Percentiles rank a stretch among this genome's conserved stretches.
Evolutionary conservation across 768 basidiomycete species (phyloP).

Genomic region (Psilocybe sp.): DNA sequence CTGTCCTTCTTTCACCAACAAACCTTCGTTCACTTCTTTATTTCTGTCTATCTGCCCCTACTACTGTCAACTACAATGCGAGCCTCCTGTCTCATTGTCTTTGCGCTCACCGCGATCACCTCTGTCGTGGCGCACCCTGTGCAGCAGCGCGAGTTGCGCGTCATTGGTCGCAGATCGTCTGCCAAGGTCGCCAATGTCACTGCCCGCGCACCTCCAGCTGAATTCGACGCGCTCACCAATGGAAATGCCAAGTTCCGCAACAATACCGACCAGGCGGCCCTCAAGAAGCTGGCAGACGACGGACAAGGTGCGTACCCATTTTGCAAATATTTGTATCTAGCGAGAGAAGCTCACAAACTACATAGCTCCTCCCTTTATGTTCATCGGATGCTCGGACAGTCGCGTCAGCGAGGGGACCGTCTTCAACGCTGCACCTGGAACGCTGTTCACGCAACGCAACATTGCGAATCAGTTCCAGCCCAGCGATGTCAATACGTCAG

Average conservation of each 20-base stretch:
- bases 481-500: slow-evolving; percentile 33
- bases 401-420: slow-evolving; percentile 35
- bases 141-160: slow-evolving; percentile 14
- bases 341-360: not conserved
- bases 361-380: slow-evolving; percentile 31
- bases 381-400: slow-evolving; percentile 38
- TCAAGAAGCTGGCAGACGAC: slow-evolving; percentile 26
- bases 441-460: slow-evolving; percentile 35
- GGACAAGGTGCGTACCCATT: slow-evolving; percentile 27
- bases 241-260: slow-evolving; percentile 32
- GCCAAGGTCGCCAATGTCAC: slow-evolving; percentile 3
- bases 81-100: slow-evolving; percentile 9
- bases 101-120: slow-evolving; percentile 14
- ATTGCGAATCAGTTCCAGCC: slow-evolving; percentile 38
- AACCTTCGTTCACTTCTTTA: not conserved
- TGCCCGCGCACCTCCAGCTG: slow-evolving; percentile 9
- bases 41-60: slow-evolving; percentile 5
- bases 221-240: slow-evolving; percentile 23
- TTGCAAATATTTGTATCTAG: not conserved
- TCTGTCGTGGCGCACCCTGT: slow-evolving; percentile 18
- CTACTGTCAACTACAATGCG: slow-evolving; percentile 11
- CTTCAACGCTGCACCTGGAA: slow-evolving; percentile 37
- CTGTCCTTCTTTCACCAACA: not conserved
- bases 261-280: slow-evolving; percentile 19
- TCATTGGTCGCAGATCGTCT: slow-evolving; percentile 16